Percentiles rank a stretch among this genome's conserved stretches.
Evolutionary conservation across 371 early-diverging fungal genomes (phyloP).

Genomic region (Circinella minor): DNA sequence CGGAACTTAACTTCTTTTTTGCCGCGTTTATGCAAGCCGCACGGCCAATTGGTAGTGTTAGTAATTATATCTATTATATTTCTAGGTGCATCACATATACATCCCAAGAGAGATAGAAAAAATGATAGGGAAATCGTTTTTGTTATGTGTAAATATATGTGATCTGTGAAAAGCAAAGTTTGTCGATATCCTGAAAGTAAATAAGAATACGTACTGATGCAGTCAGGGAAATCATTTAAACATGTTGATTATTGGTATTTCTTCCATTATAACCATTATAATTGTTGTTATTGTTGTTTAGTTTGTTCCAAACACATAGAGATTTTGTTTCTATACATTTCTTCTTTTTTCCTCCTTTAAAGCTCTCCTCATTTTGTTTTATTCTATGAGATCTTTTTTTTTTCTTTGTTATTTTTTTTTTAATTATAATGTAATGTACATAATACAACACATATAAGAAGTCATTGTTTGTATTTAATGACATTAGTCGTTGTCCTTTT

Average conservation of each 20-base stretch:
- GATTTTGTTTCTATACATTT: too few species aligned
- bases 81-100: slow-evolving; percentile 5
- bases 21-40: slow-evolving; percentile 15
- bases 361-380: too few species aligned
- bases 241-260: too few species aligned
- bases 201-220: not conserved
- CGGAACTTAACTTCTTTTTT: slow-evolving; percentile 14
- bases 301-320: too few species aligned
- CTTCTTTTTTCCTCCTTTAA: too few species aligned
- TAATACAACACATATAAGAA: not conserved
- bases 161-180: not conserved
- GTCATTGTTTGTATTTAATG: not conserved
- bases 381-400: too few species aligned
- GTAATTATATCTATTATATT: slow-evolving; percentile 5
- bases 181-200: not conserved
- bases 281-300: too few species aligned
- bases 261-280: too few species aligned
- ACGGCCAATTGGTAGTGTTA: slow-evolving; percentile 13
- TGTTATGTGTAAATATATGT: not conserved
- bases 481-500: not conserved
- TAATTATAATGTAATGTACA: too few species aligned
- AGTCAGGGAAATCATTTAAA: slow-evolving; percentile 2
- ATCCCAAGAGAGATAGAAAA: too few species aligned
- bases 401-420: too few species aligned
- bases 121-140: not conserved